These are phyloP conservation scores for Osmanthus fragrans DNA, from an alignment of 257 asterid species.

Conservation along the genomic window DNA sequence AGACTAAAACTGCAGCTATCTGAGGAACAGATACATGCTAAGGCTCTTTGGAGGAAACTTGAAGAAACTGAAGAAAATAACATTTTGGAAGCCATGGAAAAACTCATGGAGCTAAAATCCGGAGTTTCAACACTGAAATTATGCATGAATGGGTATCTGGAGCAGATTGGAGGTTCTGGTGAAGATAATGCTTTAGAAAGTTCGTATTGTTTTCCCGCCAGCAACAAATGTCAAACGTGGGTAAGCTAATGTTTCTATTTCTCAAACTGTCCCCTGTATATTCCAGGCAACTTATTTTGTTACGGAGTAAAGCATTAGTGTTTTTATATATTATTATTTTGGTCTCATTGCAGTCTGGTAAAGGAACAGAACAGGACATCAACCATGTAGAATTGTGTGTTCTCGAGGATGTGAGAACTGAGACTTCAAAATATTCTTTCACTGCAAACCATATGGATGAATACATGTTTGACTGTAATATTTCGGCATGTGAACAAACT, in stretches of 20 bases:
- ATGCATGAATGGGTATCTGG: constrained; percentile 49
- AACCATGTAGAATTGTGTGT: constrained; percentile 26
- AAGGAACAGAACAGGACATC: constrained; percentile 33
- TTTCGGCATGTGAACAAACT: constrained; percentile 26
- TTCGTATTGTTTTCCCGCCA: constrained; percentile 22
- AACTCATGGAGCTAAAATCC: constrained; percentile 54
- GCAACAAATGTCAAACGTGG: constrained; percentile 42
- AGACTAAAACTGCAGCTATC: constrained; percentile 43
- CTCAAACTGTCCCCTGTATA: constrained; percentile 11
- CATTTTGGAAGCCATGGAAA: constrained; percentile 56
- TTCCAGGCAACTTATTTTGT: constrained; percentile 10
- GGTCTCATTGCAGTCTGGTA: constrained; percentile 72
- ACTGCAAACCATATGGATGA: constrained; percentile 10
- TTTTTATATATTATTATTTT: constrained; percentile 17
- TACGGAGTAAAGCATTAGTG: neutral
- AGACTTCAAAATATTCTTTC: neutral
- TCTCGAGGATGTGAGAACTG: constrained; percentile 24
- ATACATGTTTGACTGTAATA: constrained; percentile 19
- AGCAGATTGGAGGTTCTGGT: constrained; percentile 34
- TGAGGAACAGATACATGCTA: constrained; percentile 42
- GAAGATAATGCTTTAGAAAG: constrained; percentile 25
- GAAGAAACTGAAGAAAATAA: constrained; percentile 50
- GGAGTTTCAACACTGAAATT: constrained; percentile 61
- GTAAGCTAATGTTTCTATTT: constrained; percentile 40
- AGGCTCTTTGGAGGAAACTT: constrained; percentile 46